Evolutionary conservation across 768 basidiomycete species (phyloP), one percentile per base, ranked within the genome.

Genomic region (Rossbeevera mucosa): DNA sequence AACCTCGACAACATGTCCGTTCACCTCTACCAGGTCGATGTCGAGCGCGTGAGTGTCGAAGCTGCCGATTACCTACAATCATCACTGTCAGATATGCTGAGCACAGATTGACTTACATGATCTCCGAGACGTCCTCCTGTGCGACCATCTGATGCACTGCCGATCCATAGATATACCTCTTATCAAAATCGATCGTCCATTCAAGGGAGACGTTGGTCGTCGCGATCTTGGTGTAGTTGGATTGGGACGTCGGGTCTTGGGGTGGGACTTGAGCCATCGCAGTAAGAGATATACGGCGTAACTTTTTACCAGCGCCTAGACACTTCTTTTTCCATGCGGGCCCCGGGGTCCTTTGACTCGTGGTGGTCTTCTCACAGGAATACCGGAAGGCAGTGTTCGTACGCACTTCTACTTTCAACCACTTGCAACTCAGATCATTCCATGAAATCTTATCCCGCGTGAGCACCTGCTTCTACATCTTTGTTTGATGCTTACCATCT

Each of bases 131-230:
- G 5, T 62, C 67, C 33, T 72, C 69, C 18, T 56, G 65, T 1
- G 72, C 76, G 24, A 69, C 28, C 18, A 86, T 56, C 7, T 60
- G 65, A 54, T 83, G 77, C 1, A 67, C 72, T 13, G 72, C 82
- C 0, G 72, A 68, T 0, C 85, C 85, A 22, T 64, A 50, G 55
- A 87, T 70, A 52, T 70, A 59, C 52, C 77, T 59, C 22, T 66
- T 61, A 2, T 65, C 59, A 68, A 81, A 86, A 67, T 86, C 77
- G 63, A 87, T 64, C 0, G 65, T 69, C 84, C 82, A 85, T 46
- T 80, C 72, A 40, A 87, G 71, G 25, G 74, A 61, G 22, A 83
- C 65, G 56, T 84, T 74, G 21, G 68, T 69, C 5, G 80, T 78
- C 12, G 64, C 58, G 59, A 83, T 69, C 40, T 76, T 59, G 16